Evolutionary conservation across 768 basidiomycete genomes (phyloP), one percentile per base, ranked within the genome.

Genomic region (Trametes gibbosa): DNA sequence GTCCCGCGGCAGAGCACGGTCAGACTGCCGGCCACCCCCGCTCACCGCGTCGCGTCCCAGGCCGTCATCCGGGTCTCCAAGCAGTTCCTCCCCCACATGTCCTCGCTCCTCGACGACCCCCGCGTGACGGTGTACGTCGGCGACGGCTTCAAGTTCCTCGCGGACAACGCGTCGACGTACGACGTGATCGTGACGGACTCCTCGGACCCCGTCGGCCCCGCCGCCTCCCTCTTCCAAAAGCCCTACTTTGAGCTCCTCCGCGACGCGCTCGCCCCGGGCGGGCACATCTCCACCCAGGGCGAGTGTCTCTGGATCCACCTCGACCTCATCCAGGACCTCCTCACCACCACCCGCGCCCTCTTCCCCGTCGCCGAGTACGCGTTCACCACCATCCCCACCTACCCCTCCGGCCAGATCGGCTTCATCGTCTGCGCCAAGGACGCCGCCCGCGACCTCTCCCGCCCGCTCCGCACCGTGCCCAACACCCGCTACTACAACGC

Each of bases 171-270:
- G 66, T 78, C 84, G 49, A 85, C 85, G 50, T 97, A 96, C 84
- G 96, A 99, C 70, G 92, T 91, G 60, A 98, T 99, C 78, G 91
- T 99, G 77, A 99, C 96, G 62, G 96, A 99, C 74, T 98, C 95
- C 19, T 97, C 95, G 21, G 96, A 98, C 74, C 96, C 96, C 39
- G 93, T 98, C 55, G 96, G 96, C 42, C 96, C 96, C 42, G 96
- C 96, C 45, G 89, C 86, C 45, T 83, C 90, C 23, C 89, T 98
- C 63, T 98, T 99, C 83, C 84, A 98, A 76, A 90, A 95, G 73
- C 91, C 95, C 1, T 99, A 97, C 84, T 99, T 98, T 81, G 83
- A 92, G 73, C 86, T 98, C 35, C 82, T 99, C 57, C 85, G 94
- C 71, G 89, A 95, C 67, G 92, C 95, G 0, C 84, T 99, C 61